Percentiles rank a stretch among this genome's conserved stretches.
phyloP scores from a whole-genome alignment of 768 basidiomycete species.

The Phaffia australis region DNA sequence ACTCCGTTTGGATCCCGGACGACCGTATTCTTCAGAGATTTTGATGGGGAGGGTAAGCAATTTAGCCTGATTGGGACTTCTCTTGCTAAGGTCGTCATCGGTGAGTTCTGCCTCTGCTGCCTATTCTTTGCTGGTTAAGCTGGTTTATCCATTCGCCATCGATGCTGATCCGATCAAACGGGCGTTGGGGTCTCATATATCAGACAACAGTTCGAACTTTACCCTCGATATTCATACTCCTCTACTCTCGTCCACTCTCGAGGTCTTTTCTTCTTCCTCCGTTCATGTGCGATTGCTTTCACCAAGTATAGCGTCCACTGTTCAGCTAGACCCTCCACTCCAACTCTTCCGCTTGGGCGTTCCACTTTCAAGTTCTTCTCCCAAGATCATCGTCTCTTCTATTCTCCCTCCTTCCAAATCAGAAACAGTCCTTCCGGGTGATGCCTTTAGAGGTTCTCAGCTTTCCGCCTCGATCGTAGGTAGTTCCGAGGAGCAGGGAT shows the following conservation, averaged over 20 bases:
- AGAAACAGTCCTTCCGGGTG: slow-evolving; percentile 9
- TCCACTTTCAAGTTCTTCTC: background rate
- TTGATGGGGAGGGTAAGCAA: slow-evolving; percentile 11
- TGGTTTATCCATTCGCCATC: background rate
- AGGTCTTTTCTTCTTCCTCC: slow-evolving; percentile 11
- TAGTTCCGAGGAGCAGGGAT: background rate
- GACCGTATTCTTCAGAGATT: slow-evolving; percentile 4
- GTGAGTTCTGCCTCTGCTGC: background rate
- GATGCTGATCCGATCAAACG: background rate
- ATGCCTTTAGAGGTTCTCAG: background rate
- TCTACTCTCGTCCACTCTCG: slow-evolving; percentile 9
- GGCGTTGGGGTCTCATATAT: background rate
- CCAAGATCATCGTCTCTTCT: background rate
- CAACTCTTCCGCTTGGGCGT: slow-evolving; percentile 16
- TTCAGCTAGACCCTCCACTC: slow-evolving; percentile 17
- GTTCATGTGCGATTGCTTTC: slow-evolving; percentile 12
- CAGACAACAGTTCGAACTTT: background rate
- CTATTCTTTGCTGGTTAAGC: background rate
- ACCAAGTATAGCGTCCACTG: slow-evolving; percentile 14
- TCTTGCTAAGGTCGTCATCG: slow-evolving; percentile 5
- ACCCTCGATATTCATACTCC: slow-evolving; percentile 2
- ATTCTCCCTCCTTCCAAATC: slow-evolving; percentile 5
- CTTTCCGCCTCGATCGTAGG: background rate
- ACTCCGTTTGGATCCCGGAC: slow-evolving; percentile 3
- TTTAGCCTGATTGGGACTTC: background rate